Conservation (phyloP, 805 yeast species). For the Candida loeiensis region DNA sequence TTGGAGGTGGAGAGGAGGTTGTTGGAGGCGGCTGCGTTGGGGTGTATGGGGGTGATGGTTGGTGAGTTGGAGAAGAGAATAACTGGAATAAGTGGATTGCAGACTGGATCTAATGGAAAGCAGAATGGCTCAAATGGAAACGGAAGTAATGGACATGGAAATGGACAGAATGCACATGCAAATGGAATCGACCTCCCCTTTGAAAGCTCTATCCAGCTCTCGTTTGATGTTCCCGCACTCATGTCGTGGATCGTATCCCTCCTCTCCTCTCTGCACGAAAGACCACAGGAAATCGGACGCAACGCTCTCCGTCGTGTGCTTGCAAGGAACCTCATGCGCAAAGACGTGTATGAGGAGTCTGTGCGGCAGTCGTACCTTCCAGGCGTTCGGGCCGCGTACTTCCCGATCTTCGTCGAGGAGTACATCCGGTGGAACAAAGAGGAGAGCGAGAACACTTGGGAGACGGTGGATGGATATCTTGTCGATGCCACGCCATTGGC, state of each 20-base stretch:
- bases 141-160: no score
- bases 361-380: conserved; percentile 61
- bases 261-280: conserved; percentile 55
- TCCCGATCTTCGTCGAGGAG: conserved; percentile 65
- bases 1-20: conserved; percentile 75
- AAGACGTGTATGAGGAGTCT: conserved; percentile 53
- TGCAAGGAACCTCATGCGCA: conserved; percentile 52
- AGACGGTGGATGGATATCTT: neutral
- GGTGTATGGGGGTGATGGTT: conserved; percentile 68
- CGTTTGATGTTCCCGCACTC: conserved; percentile 68
- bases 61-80: conserved; percentile 1
- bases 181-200: no score
- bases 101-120: no score
- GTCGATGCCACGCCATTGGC: conserved; percentile 2
- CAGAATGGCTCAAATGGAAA: no score
- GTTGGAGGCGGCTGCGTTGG: conserved; percentile 66
- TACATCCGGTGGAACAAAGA: conserved; percentile 41
- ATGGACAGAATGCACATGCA: no score
- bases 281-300: conserved; percentile 59
- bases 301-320: conserved; percentile 69
- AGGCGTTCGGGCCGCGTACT: conserved; percentile 53
- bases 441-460: neutral
- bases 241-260: conserved; percentile 80
- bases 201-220: conserved; percentile 26
- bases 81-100: neutral